Evolutionary conservation across 352 stramenopile species (phyloP).

Genomic region (Detonula confervacea): DNA sequence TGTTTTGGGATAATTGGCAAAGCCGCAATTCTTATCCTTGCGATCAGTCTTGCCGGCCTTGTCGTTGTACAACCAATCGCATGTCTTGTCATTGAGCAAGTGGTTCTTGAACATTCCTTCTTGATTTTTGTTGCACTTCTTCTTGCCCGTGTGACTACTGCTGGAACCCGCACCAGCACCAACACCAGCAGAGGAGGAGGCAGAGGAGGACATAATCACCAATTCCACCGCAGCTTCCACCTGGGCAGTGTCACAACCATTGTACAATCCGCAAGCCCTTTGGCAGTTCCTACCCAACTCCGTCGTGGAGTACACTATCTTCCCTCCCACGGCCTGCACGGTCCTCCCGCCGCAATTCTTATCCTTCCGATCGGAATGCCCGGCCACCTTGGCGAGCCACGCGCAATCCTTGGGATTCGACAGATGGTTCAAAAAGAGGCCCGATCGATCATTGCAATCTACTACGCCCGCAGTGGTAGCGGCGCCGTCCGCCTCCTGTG

Average conservation of each 20-base stretch:
- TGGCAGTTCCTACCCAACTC: constrained; percentile 24
- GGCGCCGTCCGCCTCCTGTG: not conserved
- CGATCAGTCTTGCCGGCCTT: constrained; percentile 46
- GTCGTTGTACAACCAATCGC: constrained; percentile 47
- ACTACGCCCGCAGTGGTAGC: not conserved
- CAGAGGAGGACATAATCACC: too few species aligned
- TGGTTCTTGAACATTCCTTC: constrained; percentile 42
- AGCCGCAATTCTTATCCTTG: constrained; percentile 57
- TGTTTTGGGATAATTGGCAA: constrained; percentile 15
- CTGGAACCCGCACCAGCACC: not conserved
- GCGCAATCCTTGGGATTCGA: constrained; percentile 25
- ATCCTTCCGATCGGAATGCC: constrained; percentile 33
- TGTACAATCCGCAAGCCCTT: constrained; percentile 26
- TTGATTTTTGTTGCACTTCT: too few species aligned
- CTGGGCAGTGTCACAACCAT: too few species aligned
- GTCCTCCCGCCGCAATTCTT: constrained; percentile 39
- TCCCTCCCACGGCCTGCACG: constrained; percentile 7
- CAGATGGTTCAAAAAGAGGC: constrained; percentile 27
- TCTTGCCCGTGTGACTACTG: too few species aligned
- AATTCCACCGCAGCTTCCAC: too few species aligned
- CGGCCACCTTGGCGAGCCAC: constrained; percentile 30
- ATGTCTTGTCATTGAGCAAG: constrained; percentile 37
- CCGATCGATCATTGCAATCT: constrained; percentile 14
- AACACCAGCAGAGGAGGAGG: too few species aligned
- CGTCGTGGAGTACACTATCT: constrained; percentile 20